Evolutionary conservation across 371 early-diverging fungal genomes (phyloP).

Genomic region (Zychaea mexicana): DNA sequence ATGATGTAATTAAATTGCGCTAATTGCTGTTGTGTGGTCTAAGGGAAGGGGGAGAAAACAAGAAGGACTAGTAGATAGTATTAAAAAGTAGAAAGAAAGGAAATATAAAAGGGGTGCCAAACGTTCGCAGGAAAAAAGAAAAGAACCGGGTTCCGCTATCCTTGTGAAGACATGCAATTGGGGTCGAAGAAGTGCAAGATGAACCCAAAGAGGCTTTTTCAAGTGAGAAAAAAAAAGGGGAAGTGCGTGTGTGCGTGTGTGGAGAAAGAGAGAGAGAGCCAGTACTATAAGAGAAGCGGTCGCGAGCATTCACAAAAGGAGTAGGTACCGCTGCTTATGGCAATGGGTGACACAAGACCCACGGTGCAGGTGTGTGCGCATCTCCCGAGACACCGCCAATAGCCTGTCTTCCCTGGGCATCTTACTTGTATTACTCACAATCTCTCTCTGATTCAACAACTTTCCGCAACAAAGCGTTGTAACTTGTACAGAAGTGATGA

Average conservation of each 20-base stretch:
- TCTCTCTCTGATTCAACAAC: too few relatives aligned
- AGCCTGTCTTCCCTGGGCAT: background rate
- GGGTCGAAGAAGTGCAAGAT: background rate
- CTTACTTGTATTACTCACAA: too few relatives aligned
- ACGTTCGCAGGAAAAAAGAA: background rate
- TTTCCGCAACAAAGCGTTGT: too few relatives aligned
- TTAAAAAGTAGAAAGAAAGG: background rate
- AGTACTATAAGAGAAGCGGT: too few relatives aligned
- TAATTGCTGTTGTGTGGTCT: too few relatives aligned
- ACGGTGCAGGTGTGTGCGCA: background rate
- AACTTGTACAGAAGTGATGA: too few relatives aligned
- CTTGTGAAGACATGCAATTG: conserved; percentile 16
- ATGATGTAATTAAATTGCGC: conserved; percentile 6
- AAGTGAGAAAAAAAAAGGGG: conserved; percentile 9
- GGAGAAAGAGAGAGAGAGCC: too few relatives aligned
- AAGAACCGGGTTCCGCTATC: background rate
- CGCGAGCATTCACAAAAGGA: background rate
- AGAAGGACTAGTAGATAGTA: background rate
- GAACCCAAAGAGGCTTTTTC: background rate
- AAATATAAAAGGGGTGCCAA: background rate
- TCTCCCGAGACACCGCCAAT: background rate
- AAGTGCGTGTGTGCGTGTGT: background rate
- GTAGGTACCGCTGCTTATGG: background rate
- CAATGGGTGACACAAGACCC: background rate
- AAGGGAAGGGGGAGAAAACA: background rate